Evolutionary conservation across 1,284 basidiomycete genomes (phyloP), one percentile per base, ranked within the genome.

Genomic region (Cutaneotrichosporon daszewskae): DNA sequence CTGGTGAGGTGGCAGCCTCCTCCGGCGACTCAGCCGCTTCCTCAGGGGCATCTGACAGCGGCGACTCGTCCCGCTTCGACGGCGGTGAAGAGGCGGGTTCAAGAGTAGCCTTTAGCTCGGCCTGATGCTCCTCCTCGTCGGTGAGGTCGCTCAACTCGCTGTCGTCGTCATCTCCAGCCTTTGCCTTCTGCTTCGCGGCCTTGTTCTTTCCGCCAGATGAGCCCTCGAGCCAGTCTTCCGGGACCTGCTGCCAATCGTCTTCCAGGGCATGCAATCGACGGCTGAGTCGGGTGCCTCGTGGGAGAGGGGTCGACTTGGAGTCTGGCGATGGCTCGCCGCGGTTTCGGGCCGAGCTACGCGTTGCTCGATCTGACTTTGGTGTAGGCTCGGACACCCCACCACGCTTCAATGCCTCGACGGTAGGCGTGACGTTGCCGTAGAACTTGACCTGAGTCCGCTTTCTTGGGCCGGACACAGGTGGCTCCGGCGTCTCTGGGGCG

Each of bases 201-300:
- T 32, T 34, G 37, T n/a, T 24, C 37, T 20, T 49, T 44, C 24
- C 27, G 35, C 38, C 22, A 26, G 34, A 39, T n/a, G n/a, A n/a
- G 1, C 45, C 38, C 7, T 44, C 29, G 18, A 72, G 49, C 66
- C 69, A 70, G 35, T 71, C 71, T 2, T 59, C 58, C 0, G 72
- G 72, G 12, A 73, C 56, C 38, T 68, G 57, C 43, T 72, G 65
- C 72, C 72, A 73, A 23, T 63, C 66, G 29, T 72, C 70, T 7
- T 65, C 61, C 10, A 59, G 54, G 16, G 58, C 40, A 10, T 54
- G 43, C 8, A 58, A 47, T 18, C 58, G 54, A 23, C 63, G 56
- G 43, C 58, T 70, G 32, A 61, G 59, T 9, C 59, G 58, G 16
- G 59, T 65, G 0, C 61, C 61, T 0, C 51, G 37, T 1, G 64